phyloP scores from a whole-genome alignment of 805 yeast genomes.

The Blastobotrys attinorum region DNA sequence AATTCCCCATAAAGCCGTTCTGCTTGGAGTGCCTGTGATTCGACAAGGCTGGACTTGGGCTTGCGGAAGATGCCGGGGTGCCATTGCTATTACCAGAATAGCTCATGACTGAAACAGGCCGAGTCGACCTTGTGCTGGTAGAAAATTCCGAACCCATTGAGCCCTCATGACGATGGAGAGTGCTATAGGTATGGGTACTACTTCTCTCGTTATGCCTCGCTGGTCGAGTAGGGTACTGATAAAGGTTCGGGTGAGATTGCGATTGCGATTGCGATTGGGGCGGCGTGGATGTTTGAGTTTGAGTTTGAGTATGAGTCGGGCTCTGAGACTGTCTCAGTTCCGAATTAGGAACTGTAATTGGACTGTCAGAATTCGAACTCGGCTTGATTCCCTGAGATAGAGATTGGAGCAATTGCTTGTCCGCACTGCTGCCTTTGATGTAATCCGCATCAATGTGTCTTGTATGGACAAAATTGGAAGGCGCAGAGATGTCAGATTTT shows the following conservation, averaged over 20 bases:
- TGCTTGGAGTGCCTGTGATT: neutral
- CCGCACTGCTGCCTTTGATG: conserved; percentile 2
- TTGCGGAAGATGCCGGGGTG: neutral
- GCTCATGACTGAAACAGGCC: neutral
- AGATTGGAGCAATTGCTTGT: too few relatives aligned
- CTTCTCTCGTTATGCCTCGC: too few relatives aligned
- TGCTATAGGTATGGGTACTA: too few relatives aligned
- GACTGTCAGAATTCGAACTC: too few relatives aligned
- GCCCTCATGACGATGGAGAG: conserved; percentile 2
- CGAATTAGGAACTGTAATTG: neutral
- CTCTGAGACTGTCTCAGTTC: neutral
- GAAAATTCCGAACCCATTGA: neutral
- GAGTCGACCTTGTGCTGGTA: neutral
- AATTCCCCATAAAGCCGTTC: too few relatives aligned
- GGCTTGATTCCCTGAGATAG: too few relatives aligned
- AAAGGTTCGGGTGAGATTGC: too few relatives aligned
- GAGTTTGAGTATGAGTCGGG: neutral
- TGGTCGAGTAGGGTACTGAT: too few relatives aligned
- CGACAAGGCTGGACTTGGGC: neutral
- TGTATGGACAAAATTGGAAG: conserved; percentile 20
- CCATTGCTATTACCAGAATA: neutral
- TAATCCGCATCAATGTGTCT: conserved; percentile 17
- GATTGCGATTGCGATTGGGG: too few relatives aligned
- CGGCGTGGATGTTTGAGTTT: too few relatives aligned
- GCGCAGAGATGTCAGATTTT: conserved; percentile 13